Base-by-base conservation (phyloP, 192 early-diverging fungal genomes). In the Phycomyces blakesleeanus region DNA sequence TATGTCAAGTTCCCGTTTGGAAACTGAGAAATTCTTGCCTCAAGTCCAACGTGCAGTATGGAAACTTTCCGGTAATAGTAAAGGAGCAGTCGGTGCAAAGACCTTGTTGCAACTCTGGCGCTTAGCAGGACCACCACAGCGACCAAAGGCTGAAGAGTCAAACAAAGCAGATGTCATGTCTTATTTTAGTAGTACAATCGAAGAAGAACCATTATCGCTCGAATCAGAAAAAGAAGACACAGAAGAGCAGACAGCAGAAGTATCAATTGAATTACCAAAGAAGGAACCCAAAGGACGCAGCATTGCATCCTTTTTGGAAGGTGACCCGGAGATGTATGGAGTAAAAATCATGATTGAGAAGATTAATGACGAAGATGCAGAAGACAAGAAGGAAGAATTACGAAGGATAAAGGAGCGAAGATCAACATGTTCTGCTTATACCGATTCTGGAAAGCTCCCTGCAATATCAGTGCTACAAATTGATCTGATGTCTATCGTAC, bases 51-150 rank as follows among this genome's bases (percentile, higher is more conserved):
- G 87, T 22, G 73, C 83, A 1, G 66, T 83, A 5, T 78, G 81
- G 68, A 76, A 83, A 51, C 63, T 90, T 4, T 77, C 76, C 5
- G 78, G 83, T 22, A 89, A 88, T 64, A 77, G 87, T 29, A 78
- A 83, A 39, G 85, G 80, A 11, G 61, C 39, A 20, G 72, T 71
- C 20, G 89, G 78, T 16, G 78, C 76, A 10, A 78, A 77, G 51
- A 20, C 84, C 20, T 72, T 90, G 42, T 62, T 76, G 26, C 63
- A 55, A 1, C 73, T 85, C 52, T 90, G 88, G 88, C 66, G 76
- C 6, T 39, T 71, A 21, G 54, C 73, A 20, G 65, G 73, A 29
- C 51, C 55, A 57, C 37, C 47, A 51, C 63, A 59, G 14, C 39
- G 63, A 1, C 40, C 7, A 10, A 50, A 38, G 10, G 16, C 5